A percentile compares a stretch with the other conserved stretches of the same genome.
These are phyloP conservation scores for Rhodotorula glutinis DNA, from an alignment of 1,284 basidiomycete genomes.

Conservation along the genomic window DNA sequence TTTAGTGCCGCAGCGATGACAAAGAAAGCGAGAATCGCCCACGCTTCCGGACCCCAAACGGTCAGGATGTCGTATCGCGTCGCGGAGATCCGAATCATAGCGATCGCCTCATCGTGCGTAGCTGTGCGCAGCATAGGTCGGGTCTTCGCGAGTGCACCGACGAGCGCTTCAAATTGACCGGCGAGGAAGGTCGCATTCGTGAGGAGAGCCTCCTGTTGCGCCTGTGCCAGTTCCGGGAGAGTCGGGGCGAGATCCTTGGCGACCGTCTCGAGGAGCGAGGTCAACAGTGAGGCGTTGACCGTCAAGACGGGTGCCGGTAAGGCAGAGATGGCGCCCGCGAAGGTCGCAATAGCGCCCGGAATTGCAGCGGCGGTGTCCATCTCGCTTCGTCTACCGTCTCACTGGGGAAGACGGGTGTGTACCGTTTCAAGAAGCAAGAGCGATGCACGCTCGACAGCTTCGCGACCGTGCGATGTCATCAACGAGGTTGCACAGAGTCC, in stretches of 20 bases:
- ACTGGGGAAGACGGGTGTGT: not conserved
- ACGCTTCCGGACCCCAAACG: constrained; percentile 12
- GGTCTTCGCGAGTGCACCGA: not conserved
- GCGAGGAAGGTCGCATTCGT: constrained; percentile 11
- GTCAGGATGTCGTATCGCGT: constrained; percentile 7
- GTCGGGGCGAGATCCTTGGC: not conserved
- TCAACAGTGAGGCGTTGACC: constrained; percentile 1
- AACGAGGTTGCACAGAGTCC: not conserved
- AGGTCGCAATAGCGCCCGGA: not conserved
- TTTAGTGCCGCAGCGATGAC: constrained; percentile 3
- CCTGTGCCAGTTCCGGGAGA: not conserved
- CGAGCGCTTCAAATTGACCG: not conserved
- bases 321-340: not conserved
- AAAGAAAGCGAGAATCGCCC: constrained; percentile 1
- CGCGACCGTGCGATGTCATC: too few relatives aligned
- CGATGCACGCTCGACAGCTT: too few relatives aligned
- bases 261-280: not conserved
- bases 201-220: constrained; percentile 3
- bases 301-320: not conserved
- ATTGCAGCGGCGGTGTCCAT: constrained; percentile 2
- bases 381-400: too few relatives aligned
- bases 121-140: not conserved
- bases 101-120: not conserved
- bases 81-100: constrained; percentile 7
- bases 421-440: too few relatives aligned